A percentile compares a stretch with the other conserved stretches of the same genome.
These are phyloP conservation scores for Sindora glabra DNA, from an alignment of 306 rosid species.

Conservation along the genomic window DNA sequence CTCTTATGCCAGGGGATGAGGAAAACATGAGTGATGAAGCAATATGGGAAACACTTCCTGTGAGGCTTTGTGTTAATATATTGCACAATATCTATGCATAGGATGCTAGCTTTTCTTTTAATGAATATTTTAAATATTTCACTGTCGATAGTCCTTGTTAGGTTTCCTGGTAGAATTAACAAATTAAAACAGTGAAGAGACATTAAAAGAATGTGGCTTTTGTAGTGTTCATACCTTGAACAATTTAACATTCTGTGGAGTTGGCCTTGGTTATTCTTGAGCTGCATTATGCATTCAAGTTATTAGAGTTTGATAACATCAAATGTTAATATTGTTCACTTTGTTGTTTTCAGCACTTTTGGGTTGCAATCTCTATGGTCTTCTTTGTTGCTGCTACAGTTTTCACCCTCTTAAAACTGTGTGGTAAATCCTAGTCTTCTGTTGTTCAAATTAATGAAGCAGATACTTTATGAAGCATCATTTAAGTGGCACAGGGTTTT, in stretches of 20 bases:
- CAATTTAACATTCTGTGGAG: no score
- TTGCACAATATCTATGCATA: slow-evolving; percentile 7
- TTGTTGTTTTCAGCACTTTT: slow-evolving; percentile 69
- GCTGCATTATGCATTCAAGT: not conserved
- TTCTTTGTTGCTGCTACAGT: slow-evolving; percentile 92
- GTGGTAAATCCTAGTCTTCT: slow-evolving; percentile 45
- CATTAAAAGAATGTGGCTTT: slow-evolving; percentile 4
- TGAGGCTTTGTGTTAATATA: slow-evolving; percentile 28
- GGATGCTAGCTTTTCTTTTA: not conserved
- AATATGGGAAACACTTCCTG: slow-evolving; percentile 97
- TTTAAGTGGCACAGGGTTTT: not conserved
- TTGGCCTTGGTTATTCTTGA: slow-evolving; percentile 6
- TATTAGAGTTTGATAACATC: slow-evolving; percentile 6
- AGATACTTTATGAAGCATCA: no score
- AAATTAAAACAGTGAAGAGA: slow-evolving; percentile 1
- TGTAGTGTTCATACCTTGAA: not conserved
- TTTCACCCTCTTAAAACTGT: slow-evolving; percentile 79
- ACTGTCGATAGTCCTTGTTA: no score
- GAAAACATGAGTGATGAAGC: slow-evolving; percentile 87
- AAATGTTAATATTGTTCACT: slow-evolving; percentile 14
- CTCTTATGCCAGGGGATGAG: slow-evolving; percentile 95
- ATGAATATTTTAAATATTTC: no score
- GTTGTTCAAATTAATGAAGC: no score
- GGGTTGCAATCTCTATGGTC: slow-evolving; percentile 99
- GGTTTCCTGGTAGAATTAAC: not conserved